phyloP scores from a whole-genome alignment of 345 rosid species.

The Euphorbia tirucalli region DNA sequence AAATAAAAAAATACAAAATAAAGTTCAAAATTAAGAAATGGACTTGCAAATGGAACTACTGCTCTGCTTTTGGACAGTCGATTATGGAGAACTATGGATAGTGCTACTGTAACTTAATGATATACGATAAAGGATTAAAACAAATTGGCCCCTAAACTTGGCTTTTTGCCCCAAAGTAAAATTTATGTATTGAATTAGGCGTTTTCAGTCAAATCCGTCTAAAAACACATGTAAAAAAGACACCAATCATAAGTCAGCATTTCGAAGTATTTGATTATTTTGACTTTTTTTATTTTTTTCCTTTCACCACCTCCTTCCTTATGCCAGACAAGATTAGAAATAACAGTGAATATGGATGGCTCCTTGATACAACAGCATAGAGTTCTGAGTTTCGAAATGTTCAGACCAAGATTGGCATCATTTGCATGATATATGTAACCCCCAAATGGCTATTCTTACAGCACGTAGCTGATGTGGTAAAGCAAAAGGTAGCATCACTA shows the following conservation, averaged over 20 bases:
- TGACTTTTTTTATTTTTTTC: neutral
- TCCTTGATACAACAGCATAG: neutral
- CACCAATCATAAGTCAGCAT: neutral
- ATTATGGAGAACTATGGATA: too few species aligned
- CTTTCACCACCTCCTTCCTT: neutral
- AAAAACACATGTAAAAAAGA: neutral
- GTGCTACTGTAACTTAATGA: neutral
- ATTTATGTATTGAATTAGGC: neutral
- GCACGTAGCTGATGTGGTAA: too few species aligned
- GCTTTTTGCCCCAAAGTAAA: too few species aligned
- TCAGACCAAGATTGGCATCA: too few species aligned
- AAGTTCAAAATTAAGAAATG: too few species aligned
- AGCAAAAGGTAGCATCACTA: too few species aligned
- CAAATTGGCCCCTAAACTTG: neutral
- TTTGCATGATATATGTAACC: neutral
- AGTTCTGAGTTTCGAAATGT: neutral
- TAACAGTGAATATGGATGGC: neutral
- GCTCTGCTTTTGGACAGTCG: too few species aligned
- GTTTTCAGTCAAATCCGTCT: neutral
- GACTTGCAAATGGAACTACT: too few species aligned
- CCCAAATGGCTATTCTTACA: neutral
- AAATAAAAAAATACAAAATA: too few species aligned
- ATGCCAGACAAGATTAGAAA: neutral
- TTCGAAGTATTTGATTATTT: neutral
- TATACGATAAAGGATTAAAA: neutral